Evolutionary conservation across 306 rosid species (phyloP).

Genomic region (Crataegus laevigata): DNA sequence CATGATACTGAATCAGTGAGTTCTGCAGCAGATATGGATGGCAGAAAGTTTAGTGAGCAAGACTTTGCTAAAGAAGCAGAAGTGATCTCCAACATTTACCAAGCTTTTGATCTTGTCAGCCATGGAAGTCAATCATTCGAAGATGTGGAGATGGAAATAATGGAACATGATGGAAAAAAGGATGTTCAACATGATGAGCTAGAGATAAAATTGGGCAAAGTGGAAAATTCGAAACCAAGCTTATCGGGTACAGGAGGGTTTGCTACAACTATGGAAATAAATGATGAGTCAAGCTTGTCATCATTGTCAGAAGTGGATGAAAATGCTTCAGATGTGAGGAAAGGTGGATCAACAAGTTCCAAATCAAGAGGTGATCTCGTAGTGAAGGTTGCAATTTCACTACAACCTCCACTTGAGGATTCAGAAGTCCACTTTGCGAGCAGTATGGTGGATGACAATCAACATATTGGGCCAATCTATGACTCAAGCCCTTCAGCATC

Average conservation of each 20-base stretch:
- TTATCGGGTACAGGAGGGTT: conserved; percentile 29
- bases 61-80: conserved; percentile 44
- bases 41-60: conserved; percentile 46
- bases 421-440: conserved; percentile 22
- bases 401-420: conserved; percentile 37
- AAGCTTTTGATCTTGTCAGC: conserved; percentile 31
- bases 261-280: conserved; percentile 26
- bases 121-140: conserved; percentile 44
- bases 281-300: conserved; percentile 53
- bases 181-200: conserved; percentile 40
- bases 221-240: conserved; percentile 32
- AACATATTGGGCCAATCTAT: conserved; percentile 63
- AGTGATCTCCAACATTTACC: conserved; percentile 33
- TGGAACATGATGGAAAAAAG: conserved; percentile 22
- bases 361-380: conserved; percentile 19
- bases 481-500: conserved; percentile 66
- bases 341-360: conserved; percentile 17
- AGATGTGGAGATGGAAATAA: conserved; percentile 36
- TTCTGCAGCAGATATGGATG: conserved; percentile 60
- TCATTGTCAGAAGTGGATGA: conserved; percentile 55
- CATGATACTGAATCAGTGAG: conserved; percentile 72
- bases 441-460: conserved; percentile 45
- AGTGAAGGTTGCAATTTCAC: conserved; percentile 30
- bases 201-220: conserved; percentile 55
- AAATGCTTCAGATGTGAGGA: conserved; percentile 25